Percentiles rank a stretch among this genome's conserved stretches.
These are phyloP conservation scores for Saturnispora mendoncae DNA, from an alignment of 805 yeast species.

Conservation along the genomic window DNA sequence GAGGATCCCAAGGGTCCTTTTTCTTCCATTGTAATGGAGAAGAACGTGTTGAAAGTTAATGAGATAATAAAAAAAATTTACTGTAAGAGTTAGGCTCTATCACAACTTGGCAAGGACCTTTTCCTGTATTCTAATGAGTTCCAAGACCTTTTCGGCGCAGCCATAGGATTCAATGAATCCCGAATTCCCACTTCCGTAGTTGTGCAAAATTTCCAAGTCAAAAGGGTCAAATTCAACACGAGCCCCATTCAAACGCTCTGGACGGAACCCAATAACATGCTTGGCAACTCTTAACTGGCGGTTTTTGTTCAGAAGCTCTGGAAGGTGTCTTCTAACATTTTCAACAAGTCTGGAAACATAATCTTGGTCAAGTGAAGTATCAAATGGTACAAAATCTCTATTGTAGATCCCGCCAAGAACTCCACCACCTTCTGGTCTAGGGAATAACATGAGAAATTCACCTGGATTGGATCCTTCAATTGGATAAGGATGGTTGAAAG, in stretches of 20 bases:
- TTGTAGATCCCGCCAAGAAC: constrained; percentile 48
- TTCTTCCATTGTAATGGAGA: too few relatives aligned
- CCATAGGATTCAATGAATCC: constrained; percentile 42
- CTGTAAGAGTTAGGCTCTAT: too few relatives aligned
- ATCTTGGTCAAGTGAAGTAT: constrained; percentile 31
- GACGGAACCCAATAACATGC: constrained; percentile 61
- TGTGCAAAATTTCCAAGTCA: constrained; percentile 42
- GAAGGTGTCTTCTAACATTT: constrained; percentile 40
- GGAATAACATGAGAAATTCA: constrained; percentile 52
- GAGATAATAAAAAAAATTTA: too few relatives aligned
- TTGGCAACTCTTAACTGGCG: constrained; percentile 36
- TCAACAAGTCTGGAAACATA: constrained; percentile 40
- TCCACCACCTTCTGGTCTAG: constrained; percentile 60
- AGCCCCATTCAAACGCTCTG: constrained; percentile 51
- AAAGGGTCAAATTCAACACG: constrained; percentile 35
- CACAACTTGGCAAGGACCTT: too few relatives aligned
- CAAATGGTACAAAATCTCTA: constrained; percentile 16
- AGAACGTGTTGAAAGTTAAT: too few relatives aligned
- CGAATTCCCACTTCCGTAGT: constrained; percentile 42
- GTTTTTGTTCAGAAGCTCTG: constrained; percentile 33
- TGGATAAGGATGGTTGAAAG: constrained; percentile 24
- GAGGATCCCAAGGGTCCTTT: too few relatives aligned
- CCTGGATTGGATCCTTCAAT: constrained; percentile 26
- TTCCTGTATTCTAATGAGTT: constrained; percentile 5
- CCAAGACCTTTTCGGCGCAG: constrained; percentile 31